Percentiles rank a stretch among this genome's conserved stretches.
Conservation (phyloP, 169 alveolate genomes). For the Plasmodium coatneyi region DNA sequence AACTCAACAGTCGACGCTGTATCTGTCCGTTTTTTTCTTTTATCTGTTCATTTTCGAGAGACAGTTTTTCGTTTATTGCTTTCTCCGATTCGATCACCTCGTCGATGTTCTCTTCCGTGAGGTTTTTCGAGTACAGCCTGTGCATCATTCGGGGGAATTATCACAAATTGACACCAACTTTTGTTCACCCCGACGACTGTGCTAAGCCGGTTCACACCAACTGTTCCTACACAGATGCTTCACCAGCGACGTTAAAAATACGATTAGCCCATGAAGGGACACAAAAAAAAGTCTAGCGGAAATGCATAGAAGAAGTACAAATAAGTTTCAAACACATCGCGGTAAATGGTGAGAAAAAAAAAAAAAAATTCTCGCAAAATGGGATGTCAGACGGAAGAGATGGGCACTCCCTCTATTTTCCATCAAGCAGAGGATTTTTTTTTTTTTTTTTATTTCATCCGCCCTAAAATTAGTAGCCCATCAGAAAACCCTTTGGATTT, state of each 20-base stretch:
- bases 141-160: not conserved
- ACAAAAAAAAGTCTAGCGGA: not conserved
- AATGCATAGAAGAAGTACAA: not conserved
- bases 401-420: not conserved
- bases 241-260: not conserved
- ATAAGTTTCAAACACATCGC: not conserved
- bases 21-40: conserved; percentile 50
- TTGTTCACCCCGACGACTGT: not conserved
- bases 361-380: not conserved
- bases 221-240: not conserved
- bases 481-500: not conserved
- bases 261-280: not conserved
- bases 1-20: conserved; percentile 18
- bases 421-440: not conserved
- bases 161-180: not conserved
- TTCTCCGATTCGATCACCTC: conserved; percentile 23
- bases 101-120: conserved; percentile 33
- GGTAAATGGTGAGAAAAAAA: not conserved
- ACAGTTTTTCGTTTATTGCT: conserved; percentile 8
- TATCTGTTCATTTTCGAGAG: conserved; percentile 31
- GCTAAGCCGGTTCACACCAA: not conserved
- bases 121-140: conserved; percentile 38
- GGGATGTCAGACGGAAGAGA: not conserved
- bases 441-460: not conserved
- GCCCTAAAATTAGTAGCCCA: not conserved